Percentiles rank a stretch among this genome's conserved stretches.
phyloP scores from a whole-genome alignment of 2,329 filamentous ascomycete genomes.

The Colletotrichum brevisporum region DNA sequence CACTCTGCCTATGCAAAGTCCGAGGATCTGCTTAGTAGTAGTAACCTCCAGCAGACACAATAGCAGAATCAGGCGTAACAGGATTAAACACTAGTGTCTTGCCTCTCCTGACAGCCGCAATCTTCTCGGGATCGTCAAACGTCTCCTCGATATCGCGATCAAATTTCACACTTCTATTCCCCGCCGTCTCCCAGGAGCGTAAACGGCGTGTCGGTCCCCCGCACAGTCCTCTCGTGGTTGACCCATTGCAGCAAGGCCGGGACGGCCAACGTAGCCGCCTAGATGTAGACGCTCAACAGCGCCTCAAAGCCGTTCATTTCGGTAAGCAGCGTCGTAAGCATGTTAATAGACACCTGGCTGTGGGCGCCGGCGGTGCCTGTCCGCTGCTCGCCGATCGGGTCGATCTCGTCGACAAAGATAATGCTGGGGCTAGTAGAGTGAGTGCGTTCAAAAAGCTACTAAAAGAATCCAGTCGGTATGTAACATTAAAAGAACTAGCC shows the following conservation, averaged over 20 bases:
- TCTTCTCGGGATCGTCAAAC: not conserved
- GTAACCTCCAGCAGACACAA: too few relatives aligned
- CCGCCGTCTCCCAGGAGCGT: slow-evolving; percentile 38
- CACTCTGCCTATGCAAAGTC: too few relatives aligned
- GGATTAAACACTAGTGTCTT: not conserved
- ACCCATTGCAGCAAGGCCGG: slow-evolving; percentile 45
- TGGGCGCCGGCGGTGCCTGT: slow-evolving; percentile 57
- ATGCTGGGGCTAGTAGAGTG: slow-evolving; percentile 87
- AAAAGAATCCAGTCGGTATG: too few relatives aligned
- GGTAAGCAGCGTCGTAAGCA: slow-evolving; percentile 89
- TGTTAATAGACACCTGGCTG: slow-evolving; percentile 75
- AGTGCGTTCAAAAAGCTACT: slow-evolving; percentile 86
- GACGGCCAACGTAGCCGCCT: slow-evolving; percentile 60
- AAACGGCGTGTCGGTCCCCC: slow-evolving; percentile 44
- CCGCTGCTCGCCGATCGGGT: slow-evolving; percentile 79
- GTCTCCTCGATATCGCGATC: slow-evolving; percentile 4
- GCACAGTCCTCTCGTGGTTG: slow-evolving; percentile 42
- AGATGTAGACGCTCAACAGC: slow-evolving; percentile 84
- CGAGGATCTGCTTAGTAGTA: too few relatives aligned
- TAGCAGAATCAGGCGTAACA: too few relatives aligned
- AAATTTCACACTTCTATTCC: not conserved
- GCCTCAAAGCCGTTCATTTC: slow-evolving; percentile 97
- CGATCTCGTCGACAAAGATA: slow-evolving; percentile 98
- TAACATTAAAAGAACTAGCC: too few relatives aligned
- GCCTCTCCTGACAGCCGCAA: not conserved